phyloP scores from a whole-genome alignment of 257 asterid species.

The Nicotiana knightiana region DNA sequence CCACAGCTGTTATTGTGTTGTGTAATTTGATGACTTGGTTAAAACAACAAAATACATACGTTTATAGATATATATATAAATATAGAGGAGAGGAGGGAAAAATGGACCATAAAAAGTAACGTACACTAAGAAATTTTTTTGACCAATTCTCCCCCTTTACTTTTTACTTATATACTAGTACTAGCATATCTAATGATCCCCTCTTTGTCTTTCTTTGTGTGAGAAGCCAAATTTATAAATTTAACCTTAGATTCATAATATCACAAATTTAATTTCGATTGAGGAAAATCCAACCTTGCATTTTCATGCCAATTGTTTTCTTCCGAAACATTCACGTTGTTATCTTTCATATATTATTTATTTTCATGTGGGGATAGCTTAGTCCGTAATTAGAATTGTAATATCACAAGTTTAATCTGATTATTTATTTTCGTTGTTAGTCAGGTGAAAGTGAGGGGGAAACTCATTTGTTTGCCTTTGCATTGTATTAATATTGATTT shows the following conservation, averaged over 20 bases:
- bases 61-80: too few species aligned
- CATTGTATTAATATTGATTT: not conserved
- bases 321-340: not conserved
- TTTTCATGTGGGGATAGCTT: not conserved
- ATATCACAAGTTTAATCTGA: not conserved
- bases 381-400: not conserved
- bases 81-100: not conserved
- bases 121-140: slow-evolving; percentile 10
- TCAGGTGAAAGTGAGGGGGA: not conserved
- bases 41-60: not conserved
- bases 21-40: not conserved
- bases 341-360: too few species aligned
- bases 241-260: too few species aligned
- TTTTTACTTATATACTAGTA: not conserved
- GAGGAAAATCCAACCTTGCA: too few species aligned
- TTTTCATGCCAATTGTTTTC: not conserved
- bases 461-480: not conserved
- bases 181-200: not conserved
- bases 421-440: not conserved
- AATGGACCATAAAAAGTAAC: slow-evolving; percentile 19
- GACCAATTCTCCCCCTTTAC: not conserved
- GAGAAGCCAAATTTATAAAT: too few species aligned
- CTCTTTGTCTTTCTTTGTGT: not conserved
- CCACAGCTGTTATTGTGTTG: slow-evolving; percentile 18
- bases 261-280: too few species aligned